phyloP scores from a whole-genome alignment of 176 grass and related monocot genomes.

The Bolboschoenus planiculmis region DNA sequence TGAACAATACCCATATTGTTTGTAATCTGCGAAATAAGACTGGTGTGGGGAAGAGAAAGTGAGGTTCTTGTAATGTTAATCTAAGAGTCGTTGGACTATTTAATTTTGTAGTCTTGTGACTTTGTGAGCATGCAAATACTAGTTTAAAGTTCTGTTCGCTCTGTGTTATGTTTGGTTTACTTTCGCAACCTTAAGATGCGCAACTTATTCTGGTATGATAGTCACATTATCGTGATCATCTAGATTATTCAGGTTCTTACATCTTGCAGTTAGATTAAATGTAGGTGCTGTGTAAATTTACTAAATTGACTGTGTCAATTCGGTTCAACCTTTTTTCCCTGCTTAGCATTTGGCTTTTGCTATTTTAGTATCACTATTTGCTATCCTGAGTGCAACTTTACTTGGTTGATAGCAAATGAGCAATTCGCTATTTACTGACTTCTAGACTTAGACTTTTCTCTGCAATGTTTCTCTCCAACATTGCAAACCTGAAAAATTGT shows the following conservation, averaged over 20 bases:
- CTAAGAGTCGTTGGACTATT: neutral
- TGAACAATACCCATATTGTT: slow-evolving; percentile 17
- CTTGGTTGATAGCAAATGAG: neutral
- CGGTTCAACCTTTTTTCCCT: neutral
- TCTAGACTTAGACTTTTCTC: neutral
- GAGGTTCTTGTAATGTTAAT: slow-evolving; percentile 7
- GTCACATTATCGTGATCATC: neutral
- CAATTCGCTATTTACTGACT: neutral
- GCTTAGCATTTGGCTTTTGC: neutral
- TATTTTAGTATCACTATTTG: neutral
- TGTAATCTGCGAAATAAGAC: slow-evolving; percentile 28
- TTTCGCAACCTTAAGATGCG: neutral
- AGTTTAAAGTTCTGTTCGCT: neutral
- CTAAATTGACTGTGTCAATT: neutral
- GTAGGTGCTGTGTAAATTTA: neutral
- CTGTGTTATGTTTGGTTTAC: neutral
- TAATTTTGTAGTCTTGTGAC: slow-evolving; percentile 23
- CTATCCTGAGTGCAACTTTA: neutral
- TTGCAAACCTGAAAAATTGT: neutral
- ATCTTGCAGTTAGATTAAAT: neutral
- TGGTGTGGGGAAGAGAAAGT: neutral
- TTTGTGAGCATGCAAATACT: slow-evolving; percentile 7
- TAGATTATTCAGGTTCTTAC: neutral
- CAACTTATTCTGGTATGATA: slow-evolving; percentile 3
- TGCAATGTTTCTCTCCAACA: neutral